Evolutionary conservation across 495 filamentous ascomycete genomes (phyloP).

Genomic region (Penicillium malachiteum): DNA sequence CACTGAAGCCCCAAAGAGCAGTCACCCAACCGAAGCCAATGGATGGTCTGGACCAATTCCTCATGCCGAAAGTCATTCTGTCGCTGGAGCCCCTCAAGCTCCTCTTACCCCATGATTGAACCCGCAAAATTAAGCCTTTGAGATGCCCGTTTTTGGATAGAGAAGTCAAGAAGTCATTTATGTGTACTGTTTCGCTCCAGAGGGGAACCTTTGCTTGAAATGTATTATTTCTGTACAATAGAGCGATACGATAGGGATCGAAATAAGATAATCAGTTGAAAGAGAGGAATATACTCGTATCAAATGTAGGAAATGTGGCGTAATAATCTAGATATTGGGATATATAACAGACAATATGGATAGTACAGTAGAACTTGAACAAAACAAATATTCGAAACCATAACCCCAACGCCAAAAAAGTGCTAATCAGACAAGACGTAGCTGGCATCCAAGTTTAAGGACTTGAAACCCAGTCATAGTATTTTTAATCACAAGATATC

Average conservation of each 20-base stretch:
- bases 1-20: background rate
- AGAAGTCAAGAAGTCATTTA: too few species aligned
- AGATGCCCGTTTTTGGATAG: too few species aligned
- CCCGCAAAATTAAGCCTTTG: background rate
- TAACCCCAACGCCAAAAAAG: constrained; percentile 27
- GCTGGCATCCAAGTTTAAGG: background rate
- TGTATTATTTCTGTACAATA: background rate
- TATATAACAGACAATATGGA: constrained; percentile 14
- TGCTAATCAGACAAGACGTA: constrained; percentile 18
- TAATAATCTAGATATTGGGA: constrained; percentile 12
- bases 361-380: constrained; percentile 1
- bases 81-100: constrained; percentile 4
- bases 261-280: background rate
- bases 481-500: constrained; percentile 3
- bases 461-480: background rate
- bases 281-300: background rate
- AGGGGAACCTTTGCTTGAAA: background rate
- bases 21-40: constrained; percentile 8
- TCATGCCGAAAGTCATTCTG: constrained; percentile 1
- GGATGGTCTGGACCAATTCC: constrained; percentile 5
- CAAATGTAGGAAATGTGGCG: too few species aligned
- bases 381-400: constrained; percentile 13
- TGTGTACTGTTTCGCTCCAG: too few species aligned
- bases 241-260: background rate
- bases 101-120: constrained; percentile 4